Conservation (phyloP, 2,329 filamentous ascomycete genomes). For the Trichoderma guizhouense region DNA sequence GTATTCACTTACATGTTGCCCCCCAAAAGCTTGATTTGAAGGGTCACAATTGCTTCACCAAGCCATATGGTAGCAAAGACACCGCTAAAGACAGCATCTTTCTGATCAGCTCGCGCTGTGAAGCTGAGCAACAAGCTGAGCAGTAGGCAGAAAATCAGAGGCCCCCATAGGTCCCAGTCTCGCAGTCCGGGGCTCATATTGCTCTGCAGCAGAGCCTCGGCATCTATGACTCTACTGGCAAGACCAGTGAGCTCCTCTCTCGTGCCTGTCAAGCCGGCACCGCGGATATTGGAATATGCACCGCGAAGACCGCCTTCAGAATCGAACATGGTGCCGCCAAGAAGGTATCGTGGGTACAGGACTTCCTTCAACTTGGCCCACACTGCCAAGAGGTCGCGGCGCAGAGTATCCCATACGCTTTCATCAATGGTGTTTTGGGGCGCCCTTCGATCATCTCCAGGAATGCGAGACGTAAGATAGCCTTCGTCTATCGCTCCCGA, state of each 20-base stretch:
- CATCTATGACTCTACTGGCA: conserved; percentile 60
- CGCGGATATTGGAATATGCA: conserved; percentile 59
- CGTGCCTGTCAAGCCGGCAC: conserved; percentile 56
- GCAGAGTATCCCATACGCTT: conserved; percentile 94
- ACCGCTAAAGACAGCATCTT: conserved; percentile 86
- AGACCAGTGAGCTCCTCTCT: conserved; percentile 60
- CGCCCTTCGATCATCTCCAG: conserved; percentile 87
- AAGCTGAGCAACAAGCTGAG: conserved; percentile 85
- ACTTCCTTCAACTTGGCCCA: conserved; percentile 99
- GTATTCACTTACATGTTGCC: conserved; percentile 80
- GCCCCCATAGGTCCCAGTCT: conserved; percentile 98
- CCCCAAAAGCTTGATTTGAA: conserved; percentile 94
- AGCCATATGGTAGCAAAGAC: conserved; percentile 98
- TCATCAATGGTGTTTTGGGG: conserved; percentile 95
- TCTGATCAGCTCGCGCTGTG: conserved; percentile 74
- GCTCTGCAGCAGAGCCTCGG: conserved; percentile 59
- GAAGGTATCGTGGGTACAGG: conserved; percentile 89
- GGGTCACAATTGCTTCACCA: conserved; percentile 91
- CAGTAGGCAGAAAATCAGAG: conserved; percentile 87
- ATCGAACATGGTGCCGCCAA: conserved; percentile 66
- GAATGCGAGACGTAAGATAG: conserved; percentile 85
- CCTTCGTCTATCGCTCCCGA: conserved; percentile 62
- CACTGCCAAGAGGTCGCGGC: conserved; percentile 83
- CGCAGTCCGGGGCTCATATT: conserved; percentile 85
- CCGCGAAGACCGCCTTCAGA: conserved; percentile 52